Percentiles rank a stretch among this genome's conserved stretches.
Evolutionary conservation across 331 rosid genomes (phyloP).

Genomic region (Pyrus hybrid): DNA sequence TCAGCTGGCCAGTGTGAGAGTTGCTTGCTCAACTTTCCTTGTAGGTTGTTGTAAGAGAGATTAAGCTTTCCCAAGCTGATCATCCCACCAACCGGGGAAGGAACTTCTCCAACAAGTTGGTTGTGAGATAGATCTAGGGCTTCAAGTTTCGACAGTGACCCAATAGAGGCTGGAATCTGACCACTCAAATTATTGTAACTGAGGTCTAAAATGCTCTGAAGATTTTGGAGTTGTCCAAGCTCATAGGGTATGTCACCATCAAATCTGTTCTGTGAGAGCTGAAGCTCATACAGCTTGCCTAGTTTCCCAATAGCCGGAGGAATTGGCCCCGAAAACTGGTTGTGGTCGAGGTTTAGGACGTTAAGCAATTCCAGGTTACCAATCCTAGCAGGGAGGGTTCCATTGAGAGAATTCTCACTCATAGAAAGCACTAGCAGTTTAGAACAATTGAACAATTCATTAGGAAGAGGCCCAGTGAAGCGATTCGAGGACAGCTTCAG

Average conservation of each 20-base stretch:
- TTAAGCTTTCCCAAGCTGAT: slow-evolving; percentile 75
- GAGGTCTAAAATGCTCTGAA: slow-evolving; percentile 69
- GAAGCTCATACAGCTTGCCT: slow-evolving; percentile 60
- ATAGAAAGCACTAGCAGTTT: slow-evolving; percentile 59
- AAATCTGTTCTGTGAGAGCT: slow-evolving; percentile 46
- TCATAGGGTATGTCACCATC: slow-evolving; percentile 58
- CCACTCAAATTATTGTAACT: slow-evolving; percentile 71
- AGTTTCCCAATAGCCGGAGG: slow-evolving; percentile 52
- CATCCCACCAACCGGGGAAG: slow-evolving; percentile 58
- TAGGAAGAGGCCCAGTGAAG: slow-evolving; percentile 58
- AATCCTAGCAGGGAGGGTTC: slow-evolving; percentile 55
- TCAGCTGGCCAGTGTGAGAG: slow-evolving; percentile 60
- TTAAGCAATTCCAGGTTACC: slow-evolving; percentile 49
- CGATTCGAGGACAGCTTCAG: slow-evolving; percentile 56
- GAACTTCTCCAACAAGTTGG: slow-evolving; percentile 64
- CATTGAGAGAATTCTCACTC: slow-evolving; percentile 51
- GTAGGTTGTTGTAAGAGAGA: slow-evolving; percentile 65
- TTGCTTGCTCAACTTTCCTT: slow-evolving; percentile 50
- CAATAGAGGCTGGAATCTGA: slow-evolving; percentile 56
- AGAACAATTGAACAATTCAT: slow-evolving; percentile 55
- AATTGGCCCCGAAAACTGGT: slow-evolving; percentile 49
- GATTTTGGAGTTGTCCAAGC: slow-evolving; percentile 69
- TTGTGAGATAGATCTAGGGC: slow-evolving; percentile 78
- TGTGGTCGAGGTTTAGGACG: slow-evolving; percentile 54
- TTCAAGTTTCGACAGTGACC: slow-evolving; percentile 50